Percentiles rank a stretch among this genome's conserved stretches.
Evolutionary conservation across 2,329 filamentous ascomycete species (phyloP).

Genomic region (Trichoderma arundinaceum): DNA sequence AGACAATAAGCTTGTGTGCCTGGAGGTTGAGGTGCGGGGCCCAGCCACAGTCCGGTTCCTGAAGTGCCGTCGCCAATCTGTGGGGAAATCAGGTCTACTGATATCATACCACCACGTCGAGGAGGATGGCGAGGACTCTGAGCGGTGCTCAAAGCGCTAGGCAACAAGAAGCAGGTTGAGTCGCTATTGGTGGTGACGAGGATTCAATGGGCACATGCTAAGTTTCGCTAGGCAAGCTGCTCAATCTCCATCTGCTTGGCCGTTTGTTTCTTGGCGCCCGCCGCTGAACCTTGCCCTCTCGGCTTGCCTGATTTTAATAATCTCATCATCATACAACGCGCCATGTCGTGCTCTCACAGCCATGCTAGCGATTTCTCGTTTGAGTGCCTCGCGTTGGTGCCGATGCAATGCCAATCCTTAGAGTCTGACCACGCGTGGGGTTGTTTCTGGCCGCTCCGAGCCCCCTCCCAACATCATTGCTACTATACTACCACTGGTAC

Average conservation of each 20-base stretch:
- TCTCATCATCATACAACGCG: neutral
- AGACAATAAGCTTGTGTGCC: conserved; percentile 14
- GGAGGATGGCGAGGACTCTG: neutral
- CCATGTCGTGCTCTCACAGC: neutral
- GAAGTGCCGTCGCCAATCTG: conserved; percentile 31
- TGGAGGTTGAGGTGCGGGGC: conserved; percentile 12
- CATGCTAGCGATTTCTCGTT: neutral
- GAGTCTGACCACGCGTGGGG: conserved; percentile 14
- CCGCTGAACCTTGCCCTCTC: neutral
- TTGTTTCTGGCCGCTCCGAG: conserved; percentile 1
- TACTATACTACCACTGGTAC: too few species aligned
- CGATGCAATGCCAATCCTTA: neutral
- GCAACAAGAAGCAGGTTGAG: conserved; percentile 24
- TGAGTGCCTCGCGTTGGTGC: neutral
- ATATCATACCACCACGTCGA: conserved; percentile 14
- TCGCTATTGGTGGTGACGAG: neutral
- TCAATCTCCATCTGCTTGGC: neutral
- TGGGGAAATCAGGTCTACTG: conserved; percentile 22
- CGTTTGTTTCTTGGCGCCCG: neutral
- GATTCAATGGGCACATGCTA: neutral
- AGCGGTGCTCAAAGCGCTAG: conserved; percentile 9
- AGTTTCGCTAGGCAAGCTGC: neutral
- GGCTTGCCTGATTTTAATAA: neutral
- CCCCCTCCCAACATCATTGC: neutral
- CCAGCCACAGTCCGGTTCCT: conserved; percentile 21